A percentile compares a stretch with the other conserved stretches of the same genome.
These are phyloP conservation scores for Pezicula radicicola DNA, from an alignment of 2,329 filamentous ascomycete genomes.

Conservation along the genomic window DNA sequence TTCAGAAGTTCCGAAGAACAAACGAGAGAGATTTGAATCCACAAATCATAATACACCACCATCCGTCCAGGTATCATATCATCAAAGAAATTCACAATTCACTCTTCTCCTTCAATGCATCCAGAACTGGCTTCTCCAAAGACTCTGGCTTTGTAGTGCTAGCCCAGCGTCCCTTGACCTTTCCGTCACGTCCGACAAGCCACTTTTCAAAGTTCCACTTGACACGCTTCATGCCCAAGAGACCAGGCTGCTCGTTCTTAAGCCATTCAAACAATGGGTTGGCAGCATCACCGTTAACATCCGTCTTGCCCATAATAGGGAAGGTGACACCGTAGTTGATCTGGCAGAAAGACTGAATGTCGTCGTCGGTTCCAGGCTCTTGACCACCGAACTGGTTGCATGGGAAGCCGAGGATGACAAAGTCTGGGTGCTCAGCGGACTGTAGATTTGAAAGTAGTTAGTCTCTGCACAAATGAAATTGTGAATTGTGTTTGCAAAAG, in stretches of 20 bases:
- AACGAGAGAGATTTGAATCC: too few species aligned
- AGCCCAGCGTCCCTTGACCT: slow-evolving; percentile 83
- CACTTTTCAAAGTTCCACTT: slow-evolving; percentile 99
- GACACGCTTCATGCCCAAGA: slow-evolving; percentile 84
- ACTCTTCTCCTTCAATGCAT: slow-evolving; percentile 44
- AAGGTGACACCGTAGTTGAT: slow-evolving; percentile 93
- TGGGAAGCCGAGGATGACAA: slow-evolving; percentile 90
- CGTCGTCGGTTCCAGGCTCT: slow-evolving; percentile 75
- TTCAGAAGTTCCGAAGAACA: too few species aligned
- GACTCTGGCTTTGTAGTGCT: slow-evolving; percentile 83
- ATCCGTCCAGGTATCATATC: neutral
- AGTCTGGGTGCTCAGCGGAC: slow-evolving; percentile 56
- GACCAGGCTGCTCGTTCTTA: slow-evolving; percentile 70
- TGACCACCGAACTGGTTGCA: slow-evolving; percentile 97
- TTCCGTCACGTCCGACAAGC: slow-evolving; percentile 79
- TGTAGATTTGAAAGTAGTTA: slow-evolving; percentile 32
- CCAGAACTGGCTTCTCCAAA: slow-evolving; percentile 71
- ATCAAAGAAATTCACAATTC: neutral
- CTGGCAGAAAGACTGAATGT: slow-evolving; percentile 84
- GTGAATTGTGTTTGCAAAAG: too few species aligned
- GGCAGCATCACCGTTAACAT: slow-evolving; percentile 86
- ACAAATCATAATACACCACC: neutral
- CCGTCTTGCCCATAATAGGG: slow-evolving; percentile 86
- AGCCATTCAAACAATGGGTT: slow-evolving; percentile 78
- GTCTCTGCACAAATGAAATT: too few species aligned